Conservation (phyloP, 2,329 filamentous ascomycete genomes). For the Stachybotrys elegans region DNA sequence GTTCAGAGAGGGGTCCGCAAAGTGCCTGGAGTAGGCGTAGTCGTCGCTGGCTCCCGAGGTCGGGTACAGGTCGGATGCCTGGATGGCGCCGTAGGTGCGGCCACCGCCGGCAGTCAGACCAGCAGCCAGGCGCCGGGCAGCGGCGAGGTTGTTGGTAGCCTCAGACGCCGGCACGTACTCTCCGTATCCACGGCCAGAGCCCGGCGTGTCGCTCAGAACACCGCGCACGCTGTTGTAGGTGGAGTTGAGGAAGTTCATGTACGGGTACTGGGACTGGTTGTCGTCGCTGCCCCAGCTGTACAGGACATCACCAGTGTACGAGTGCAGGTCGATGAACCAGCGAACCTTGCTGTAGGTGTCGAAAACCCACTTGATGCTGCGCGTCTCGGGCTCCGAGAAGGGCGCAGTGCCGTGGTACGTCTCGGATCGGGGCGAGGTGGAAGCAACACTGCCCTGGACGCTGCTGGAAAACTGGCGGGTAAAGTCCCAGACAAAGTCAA, state of each 20-base stretch:
- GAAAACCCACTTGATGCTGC: slow-evolving; percentile 45
- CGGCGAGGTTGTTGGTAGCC: slow-evolving; percentile 20
- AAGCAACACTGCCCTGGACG: slow-evolving; percentile 30
- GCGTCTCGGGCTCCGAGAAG: slow-evolving; percentile 47
- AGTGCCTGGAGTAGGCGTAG: slow-evolving; percentile 24
- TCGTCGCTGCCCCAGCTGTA: slow-evolving; percentile 51
- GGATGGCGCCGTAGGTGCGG: slow-evolving; percentile 31
- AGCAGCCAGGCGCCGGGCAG: slow-evolving; percentile 23
- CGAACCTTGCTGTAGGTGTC: slow-evolving; percentile 41
- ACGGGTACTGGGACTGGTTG: slow-evolving; percentile 35
- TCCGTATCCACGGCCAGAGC: slow-evolving; percentile 24
- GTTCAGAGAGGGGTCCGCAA: slow-evolving; percentile 8
- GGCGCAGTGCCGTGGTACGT: slow-evolving; percentile 41
- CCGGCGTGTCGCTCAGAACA: slow-evolving; percentile 29
- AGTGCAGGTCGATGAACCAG: slow-evolving; percentile 53
- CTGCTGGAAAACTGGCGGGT: slow-evolving; percentile 32
- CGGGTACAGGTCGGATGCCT: slow-evolving; percentile 34
- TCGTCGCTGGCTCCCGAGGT: slow-evolving; percentile 38
- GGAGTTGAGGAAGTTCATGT: slow-evolving; percentile 45
- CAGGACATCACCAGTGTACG: slow-evolving; percentile 40
- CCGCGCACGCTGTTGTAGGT: slow-evolving; percentile 43
- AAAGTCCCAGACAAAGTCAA: slow-evolving; percentile 51
- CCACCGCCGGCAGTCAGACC: slow-evolving; percentile 16
- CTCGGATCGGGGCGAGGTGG: slow-evolving; percentile 30
- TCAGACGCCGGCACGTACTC: slow-evolving; percentile 33